Evolutionary conservation across 345 rosid genomes (phyloP).

Genomic region (Sisymbrium altissimum): DNA sequence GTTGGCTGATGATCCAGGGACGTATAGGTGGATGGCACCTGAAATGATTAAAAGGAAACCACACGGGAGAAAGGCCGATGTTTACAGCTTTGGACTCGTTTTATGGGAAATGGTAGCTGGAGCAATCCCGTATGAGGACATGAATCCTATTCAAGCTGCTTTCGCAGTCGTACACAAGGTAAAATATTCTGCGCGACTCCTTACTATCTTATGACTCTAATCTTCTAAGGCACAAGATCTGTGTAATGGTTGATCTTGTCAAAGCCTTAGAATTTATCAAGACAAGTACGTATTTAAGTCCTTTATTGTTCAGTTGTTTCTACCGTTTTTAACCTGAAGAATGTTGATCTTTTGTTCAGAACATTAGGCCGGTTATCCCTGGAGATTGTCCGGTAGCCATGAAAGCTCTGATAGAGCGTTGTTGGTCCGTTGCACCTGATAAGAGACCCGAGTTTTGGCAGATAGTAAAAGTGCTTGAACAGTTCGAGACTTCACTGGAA

Average conservation of each 20-base stretch:
- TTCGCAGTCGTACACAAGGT: constrained; percentile 98
- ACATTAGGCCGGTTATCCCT: constrained; percentile 78
- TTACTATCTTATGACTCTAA: neutral
- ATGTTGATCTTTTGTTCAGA: constrained; percentile 39
- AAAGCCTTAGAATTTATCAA: too few relatives aligned
- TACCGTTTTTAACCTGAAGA: neutral
- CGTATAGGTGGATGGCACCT: constrained; percentile 99
- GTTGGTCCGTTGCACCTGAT: constrained; percentile 85
- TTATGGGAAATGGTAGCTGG: constrained; percentile 98
- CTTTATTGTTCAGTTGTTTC: neutral
- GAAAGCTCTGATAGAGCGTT: constrained; percentile 85
- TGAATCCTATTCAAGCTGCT: constrained; percentile 99
- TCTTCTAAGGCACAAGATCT: neutral
- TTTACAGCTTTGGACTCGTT: constrained; percentile 91
- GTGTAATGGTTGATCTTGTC: neutral
- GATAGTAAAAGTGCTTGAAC: constrained; percentile 82
- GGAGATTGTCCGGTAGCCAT: constrained; percentile 66
- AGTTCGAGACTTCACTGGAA: constrained; percentile 61
- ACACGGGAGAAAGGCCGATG: constrained; percentile 83
- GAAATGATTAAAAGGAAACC: constrained; percentile 95
- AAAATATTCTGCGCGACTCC: neutral
- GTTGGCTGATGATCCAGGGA: constrained; percentile 94
- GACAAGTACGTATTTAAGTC: neutral
- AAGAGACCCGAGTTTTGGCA: constrained; percentile 98
- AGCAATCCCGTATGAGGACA: constrained; percentile 85